Percentiles rank a stretch among this genome's conserved stretches.
Evolutionary conservation across 2,329 filamentous ascomycete genomes (phyloP).

Genomic region (Tolypocladium endophyticum): DNA sequence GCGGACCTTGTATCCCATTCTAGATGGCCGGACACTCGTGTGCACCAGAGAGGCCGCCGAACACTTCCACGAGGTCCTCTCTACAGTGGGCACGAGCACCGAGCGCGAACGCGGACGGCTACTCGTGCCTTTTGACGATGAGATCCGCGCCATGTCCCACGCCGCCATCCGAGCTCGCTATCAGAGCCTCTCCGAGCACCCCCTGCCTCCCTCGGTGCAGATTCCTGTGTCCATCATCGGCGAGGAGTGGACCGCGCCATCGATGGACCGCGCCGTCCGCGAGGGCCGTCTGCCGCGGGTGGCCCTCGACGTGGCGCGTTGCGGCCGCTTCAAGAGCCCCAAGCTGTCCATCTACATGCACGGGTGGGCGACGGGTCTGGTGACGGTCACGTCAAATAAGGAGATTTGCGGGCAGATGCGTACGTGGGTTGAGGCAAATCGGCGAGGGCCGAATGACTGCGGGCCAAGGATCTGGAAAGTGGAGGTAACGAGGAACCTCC

Average conservation of each 20-base stretch:
- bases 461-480: constrained; percentile 23
- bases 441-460: constrained; percentile 15
- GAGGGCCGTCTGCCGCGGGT: constrained; percentile 18
- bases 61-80: constrained; percentile 25
- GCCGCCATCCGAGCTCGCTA: constrained; percentile 15
- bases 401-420: constrained; percentile 24
- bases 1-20: constrained; percentile 22
- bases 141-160: constrained; percentile 3
- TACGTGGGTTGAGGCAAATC: constrained; percentile 21
- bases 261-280: constrained; percentile 14
- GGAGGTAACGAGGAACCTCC: constrained; percentile 23
- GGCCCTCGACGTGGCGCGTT: constrained; percentile 20
- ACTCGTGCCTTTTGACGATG: constrained; percentile 17
- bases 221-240: constrained; percentile 21
- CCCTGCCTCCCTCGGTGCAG: constrained; percentile 19
- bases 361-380: constrained; percentile 23
- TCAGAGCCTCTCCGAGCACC: constrained; percentile 19
- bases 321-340: constrained; percentile 22
- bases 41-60: constrained; percentile 27
- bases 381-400: constrained; percentile 29
- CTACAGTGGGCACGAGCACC: constrained; percentile 24
- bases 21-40: constrained; percentile 20
- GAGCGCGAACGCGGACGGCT: constrained; percentile 24
- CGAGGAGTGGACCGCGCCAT: constrained; percentile 15
- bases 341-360: constrained; percentile 29